Evolutionary conservation across 495 filamentous ascomycete genomes (phyloP).

Genomic region (Hypoxylon fragiforme): DNA sequence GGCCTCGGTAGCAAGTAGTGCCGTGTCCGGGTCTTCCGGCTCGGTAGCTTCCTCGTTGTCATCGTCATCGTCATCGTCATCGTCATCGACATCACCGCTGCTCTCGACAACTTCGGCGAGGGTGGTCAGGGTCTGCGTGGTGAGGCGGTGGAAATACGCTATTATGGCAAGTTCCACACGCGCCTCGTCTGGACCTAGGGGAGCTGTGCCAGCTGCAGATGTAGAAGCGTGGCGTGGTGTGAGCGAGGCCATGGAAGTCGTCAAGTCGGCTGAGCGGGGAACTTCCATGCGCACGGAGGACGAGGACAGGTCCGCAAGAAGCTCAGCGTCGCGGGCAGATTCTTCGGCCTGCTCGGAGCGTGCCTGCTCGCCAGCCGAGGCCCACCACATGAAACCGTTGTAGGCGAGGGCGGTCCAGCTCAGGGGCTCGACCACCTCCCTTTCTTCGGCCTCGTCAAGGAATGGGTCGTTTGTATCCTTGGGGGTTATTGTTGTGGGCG

Average conservation of each 20-base stretch:
- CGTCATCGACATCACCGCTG: slow-evolving; percentile 55
- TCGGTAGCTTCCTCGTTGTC: slow-evolving; percentile 2
- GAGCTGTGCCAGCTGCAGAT: slow-evolving; percentile 11
- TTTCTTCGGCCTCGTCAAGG: slow-evolving; percentile 53
- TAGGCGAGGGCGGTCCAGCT: slow-evolving; percentile 93
- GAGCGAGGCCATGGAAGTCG: slow-evolving; percentile 45
- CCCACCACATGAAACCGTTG: slow-evolving; percentile 96
- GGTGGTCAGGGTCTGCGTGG: slow-evolving; percentile 67
- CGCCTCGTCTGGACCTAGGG: slow-evolving; percentile 38
- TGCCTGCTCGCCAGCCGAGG: slow-evolving; percentile 85
- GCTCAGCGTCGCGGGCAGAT: slow-evolving; percentile 48
- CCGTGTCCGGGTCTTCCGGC: slow-evolving; percentile 23
- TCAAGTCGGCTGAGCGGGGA: slow-evolving; percentile 39
- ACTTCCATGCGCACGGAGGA: slow-evolving; percentile 33
- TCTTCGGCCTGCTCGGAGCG: slow-evolving; percentile 55
- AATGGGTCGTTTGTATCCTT: slow-evolving; percentile 35
- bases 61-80: slow-evolving; percentile 40
- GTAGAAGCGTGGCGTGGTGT: slow-evolving; percentile 31
- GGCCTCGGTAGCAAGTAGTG: slow-evolving; percentile 24
- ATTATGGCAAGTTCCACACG: slow-evolving; percentile 73
- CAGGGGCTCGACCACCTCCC: slow-evolving; percentile 68
- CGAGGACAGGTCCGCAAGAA: slow-evolving; percentile 50
- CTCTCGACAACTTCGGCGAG: slow-evolving; percentile 70
- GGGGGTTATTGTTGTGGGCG: slow-evolving; percentile 30
- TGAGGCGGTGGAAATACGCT: slow-evolving; percentile 89